Evolutionary conservation across 345 rosid genomes (phyloP), one percentile per base, ranked within the genome.

Genomic region (Populus tremula): DNA sequence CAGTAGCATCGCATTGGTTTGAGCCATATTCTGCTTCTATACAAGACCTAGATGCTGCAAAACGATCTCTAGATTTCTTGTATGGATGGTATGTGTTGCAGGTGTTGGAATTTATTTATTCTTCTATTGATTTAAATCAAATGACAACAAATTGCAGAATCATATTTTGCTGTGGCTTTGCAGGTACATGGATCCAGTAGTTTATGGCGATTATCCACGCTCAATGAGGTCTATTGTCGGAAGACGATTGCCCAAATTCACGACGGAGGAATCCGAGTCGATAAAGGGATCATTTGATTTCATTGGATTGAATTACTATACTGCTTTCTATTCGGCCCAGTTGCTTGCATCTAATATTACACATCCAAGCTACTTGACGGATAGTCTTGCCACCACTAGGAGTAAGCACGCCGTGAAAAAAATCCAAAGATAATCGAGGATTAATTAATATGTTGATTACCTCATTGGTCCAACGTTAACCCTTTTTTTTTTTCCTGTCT

Each of bases 221-320:
- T 69, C 63, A 8, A 85, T 86, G 87, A 73, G 65, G 36, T 56
- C 62, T 18, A n/a, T 84, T 0, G 89, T 83, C 9, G 86, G 82
- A 7, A 62, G 31, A 13, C 54, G 88, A 65, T 67, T 83, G 27
- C 88, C 89, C 2, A 80, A 70, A 33, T 89, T 89, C 49, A 78
- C 87, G 17, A 47, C 50, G 8, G 81, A 77, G 62, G 81, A 90
- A 73, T 79, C 87, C 0, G 5, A 12, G 8, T 63, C 77, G 75
- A 59, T 90, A 7, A 80, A 83, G 70, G 86, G 85, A 27, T 87
- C 90, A 4, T 70, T 62, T 39, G 93, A 90, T 83, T 90, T 84
- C 73, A 1, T 88, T 5, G 93, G 91, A 20, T 1, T 89, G 10
- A 89, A 89, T 63, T 88, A 88, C 68, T 89, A 89, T 47, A 70